Percentiles rank a stretch among this genome's conserved stretches.
phyloP scores from a whole-genome alignment of 2,329 filamentous ascomycete species.

The Tolypocladium nubicola region DNA sequence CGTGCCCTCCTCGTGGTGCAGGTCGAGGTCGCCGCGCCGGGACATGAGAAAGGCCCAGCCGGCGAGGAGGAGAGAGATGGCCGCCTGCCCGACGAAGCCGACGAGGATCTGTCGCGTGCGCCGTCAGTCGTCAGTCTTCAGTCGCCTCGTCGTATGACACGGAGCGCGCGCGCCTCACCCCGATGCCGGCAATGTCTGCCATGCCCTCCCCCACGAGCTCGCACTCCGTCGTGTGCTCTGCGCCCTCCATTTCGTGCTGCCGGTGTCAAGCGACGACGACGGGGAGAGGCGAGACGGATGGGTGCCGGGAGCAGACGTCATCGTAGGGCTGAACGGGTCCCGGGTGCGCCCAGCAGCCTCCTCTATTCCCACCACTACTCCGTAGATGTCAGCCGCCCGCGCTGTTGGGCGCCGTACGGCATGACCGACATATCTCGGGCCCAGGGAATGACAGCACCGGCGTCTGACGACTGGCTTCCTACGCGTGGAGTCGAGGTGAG shows the following conservation, averaged over 20 bases:
- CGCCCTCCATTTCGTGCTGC: not conserved
- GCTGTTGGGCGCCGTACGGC: not conserved
- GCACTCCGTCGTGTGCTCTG: slow-evolving; percentile 5
- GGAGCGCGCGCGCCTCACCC: slow-evolving; percentile 8
- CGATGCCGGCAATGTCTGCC: slow-evolving; percentile 20
- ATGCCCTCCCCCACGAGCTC: slow-evolving; percentile 15
- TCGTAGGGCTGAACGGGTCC: not conserved
- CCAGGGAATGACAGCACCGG: not conserved
- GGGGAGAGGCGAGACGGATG: not conserved
- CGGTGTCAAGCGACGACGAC: not conserved
- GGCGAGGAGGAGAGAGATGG: slow-evolving; percentile 10
- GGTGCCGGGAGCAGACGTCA: not conserved
- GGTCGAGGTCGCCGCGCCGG: slow-evolving; percentile 14
- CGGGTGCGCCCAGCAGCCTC: not conserved
- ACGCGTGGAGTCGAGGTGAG: not conserved
- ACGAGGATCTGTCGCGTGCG: slow-evolving; percentile 14
- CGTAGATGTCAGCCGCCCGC: not conserved
- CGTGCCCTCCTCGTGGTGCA: slow-evolving; percentile 14
- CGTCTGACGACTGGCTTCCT: not conserved
- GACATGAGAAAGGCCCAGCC: slow-evolving; percentile 23
- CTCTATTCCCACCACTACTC: not conserved
- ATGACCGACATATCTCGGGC: not conserved
- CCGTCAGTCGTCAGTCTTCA: not conserved
- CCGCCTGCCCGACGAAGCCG: slow-evolving; percentile 18
- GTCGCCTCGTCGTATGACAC: not conserved